Base-by-base conservation (phyloP, 257 asterid species). In the Craterostigma plantagineum region DNA sequence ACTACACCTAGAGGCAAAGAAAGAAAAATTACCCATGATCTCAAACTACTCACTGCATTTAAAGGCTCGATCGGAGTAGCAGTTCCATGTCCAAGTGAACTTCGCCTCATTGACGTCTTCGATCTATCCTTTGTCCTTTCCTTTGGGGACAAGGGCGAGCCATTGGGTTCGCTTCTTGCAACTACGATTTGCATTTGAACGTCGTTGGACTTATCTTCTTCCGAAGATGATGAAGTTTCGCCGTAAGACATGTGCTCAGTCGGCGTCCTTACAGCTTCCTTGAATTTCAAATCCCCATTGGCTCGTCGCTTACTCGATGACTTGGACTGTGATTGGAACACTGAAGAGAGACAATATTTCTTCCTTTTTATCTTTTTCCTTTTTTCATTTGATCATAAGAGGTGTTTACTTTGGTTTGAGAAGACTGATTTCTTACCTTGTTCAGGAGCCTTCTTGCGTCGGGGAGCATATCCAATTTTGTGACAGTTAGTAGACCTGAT, bases 401-500 rank as follows among this genome's bases (percentile, higher is more conserved):
- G 16, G 38, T 42, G 38, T 44, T 14, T 12, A 8, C 16, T 9
- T 39, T 38, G 16, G 14, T 10, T 18, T 18, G 36, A 10, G 18
- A 18, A 30, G 14, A 49, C 16, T 9, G 10, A 16, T n/a, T 33
- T 34, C 48, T 9, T 72, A 76, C 85, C 95, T 72, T 51, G 56
- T 52, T 58, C 74, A 35, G 43, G 15, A 45, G 49, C 18, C 9
- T 59, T 71, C 68, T 59, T 35, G 50, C 58, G 44, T 17, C 92
- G 66, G 9, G 83, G 75, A 57, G 92, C 81, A 75, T 90, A 90
- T 56, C 99, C 99, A 65, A 90, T 90, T 62, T 63, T 66, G 63
- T 79, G 91, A 62, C 87, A 77, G 50, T 72, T 43, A 34, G 63
- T 18, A 17, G 76, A 7, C 99, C 99, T 90, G 74, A 18, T 13